Conservation (phyloP, 768 basidiomycete genomes). For the Pleurotus salmoneostramineus region DNA sequence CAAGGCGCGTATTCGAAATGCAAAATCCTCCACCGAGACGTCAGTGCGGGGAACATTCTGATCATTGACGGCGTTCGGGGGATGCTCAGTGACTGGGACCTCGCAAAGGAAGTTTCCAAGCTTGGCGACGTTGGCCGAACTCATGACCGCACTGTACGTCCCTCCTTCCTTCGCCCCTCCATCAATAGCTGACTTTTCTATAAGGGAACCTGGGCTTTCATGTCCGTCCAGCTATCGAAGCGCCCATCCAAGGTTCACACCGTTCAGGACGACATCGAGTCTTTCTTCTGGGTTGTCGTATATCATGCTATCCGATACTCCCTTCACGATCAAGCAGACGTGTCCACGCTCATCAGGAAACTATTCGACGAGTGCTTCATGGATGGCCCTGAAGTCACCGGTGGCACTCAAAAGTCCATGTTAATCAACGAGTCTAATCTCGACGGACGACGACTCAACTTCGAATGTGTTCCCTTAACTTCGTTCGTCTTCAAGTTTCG, state of each 20-base stretch:
- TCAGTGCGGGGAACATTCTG: conserved; percentile 9
- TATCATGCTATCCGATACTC: conserved; percentile 6
- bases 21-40: conserved; percentile 8
- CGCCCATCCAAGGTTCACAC: conserved; percentile 13
- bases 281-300: conserved; percentile 19
- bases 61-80: not conserved
- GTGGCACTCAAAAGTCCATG: too few species aligned
- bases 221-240: conserved; percentile 19
- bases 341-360: too few species aligned
- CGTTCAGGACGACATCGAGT: conserved; percentile 26
- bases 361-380: too few species aligned
- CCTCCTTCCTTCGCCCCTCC: not conserved
- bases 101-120: not conserved
- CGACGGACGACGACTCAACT: too few species aligned
- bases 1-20: conserved; percentile 3
- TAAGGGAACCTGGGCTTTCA: conserved; percentile 30
- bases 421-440: too few species aligned
- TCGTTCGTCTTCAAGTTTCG: too few species aligned
- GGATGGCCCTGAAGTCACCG: too few species aligned
- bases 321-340: too few species aligned
- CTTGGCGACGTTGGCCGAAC: not conserved
- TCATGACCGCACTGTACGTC: conserved; percentile 8
- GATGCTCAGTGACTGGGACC: conserved; percentile 9
- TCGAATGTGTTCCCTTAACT: too few species aligned
- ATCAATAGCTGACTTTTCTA: not conserved